A percentile compares a stretch with the other conserved stretches of the same genome.
Evolutionary conservation across 331 rosid species (phyloP).

Genomic region (Acacia concinna): DNA sequence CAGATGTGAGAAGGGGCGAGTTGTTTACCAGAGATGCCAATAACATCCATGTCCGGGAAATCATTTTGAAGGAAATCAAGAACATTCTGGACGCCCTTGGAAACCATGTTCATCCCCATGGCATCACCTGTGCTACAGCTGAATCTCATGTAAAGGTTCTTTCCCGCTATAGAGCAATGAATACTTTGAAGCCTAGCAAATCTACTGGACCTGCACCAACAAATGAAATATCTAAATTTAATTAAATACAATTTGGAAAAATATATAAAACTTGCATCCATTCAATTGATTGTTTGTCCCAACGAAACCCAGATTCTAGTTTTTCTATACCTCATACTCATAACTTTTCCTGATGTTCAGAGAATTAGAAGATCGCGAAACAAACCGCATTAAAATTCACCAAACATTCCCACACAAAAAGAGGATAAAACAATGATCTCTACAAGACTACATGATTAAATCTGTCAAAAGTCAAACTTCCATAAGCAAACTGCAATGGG

Average conservation of each 20-base stretch:
- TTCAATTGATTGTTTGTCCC: not conserved
- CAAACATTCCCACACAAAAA: not conserved
- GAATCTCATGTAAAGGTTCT: conserved; percentile 72
- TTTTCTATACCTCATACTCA: not conserved
- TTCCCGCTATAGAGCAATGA: conserved; percentile 73
- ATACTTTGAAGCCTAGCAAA: conserved; percentile 76
- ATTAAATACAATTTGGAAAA: not conserved
- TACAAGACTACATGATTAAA: not conserved
- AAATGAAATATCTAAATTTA: conserved; percentile 12
- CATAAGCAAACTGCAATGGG: not conserved
- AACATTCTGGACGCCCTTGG: conserved; percentile 89
- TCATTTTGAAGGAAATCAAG: conserved; percentile 77
- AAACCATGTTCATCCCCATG: conserved; percentile 97
- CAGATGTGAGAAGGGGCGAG: conserved; percentile 5
- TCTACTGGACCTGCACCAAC: conserved; percentile 71
- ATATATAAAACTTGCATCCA: not conserved
- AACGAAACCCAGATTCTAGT: conserved; percentile 4
- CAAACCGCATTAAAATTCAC: not conserved
- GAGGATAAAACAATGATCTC: not conserved
- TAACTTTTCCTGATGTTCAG: not conserved
- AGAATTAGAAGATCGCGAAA: not conserved
- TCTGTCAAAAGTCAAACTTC: conserved; percentile 12
- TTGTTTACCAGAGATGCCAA: conserved; percentile 76
- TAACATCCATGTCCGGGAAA: conserved; percentile 84
- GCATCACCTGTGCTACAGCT: conserved; percentile 87